These are phyloP conservation scores for Apophysomyces trapeziformis DNA, from an alignment of 371 early-diverging fungal genomes.

Conservation along the genomic window DNA sequence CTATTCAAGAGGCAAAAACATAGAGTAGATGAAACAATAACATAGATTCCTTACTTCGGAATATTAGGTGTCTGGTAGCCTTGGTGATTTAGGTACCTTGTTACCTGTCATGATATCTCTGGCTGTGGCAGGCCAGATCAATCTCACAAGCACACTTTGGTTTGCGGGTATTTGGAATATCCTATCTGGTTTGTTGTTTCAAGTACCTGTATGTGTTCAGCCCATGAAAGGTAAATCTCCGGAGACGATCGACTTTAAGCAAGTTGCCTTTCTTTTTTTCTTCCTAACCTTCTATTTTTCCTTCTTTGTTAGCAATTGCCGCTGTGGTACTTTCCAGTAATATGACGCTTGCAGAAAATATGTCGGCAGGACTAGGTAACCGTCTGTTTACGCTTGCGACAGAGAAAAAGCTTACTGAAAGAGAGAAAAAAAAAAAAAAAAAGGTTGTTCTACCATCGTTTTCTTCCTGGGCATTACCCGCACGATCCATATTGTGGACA, in stretches of 20 bases:
- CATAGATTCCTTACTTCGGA: not conserved
- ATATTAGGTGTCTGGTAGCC: conserved; percentile 68
- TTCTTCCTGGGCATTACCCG: conserved; percentile 75
- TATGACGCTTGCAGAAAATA: conserved; percentile 72
- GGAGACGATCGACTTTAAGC: not conserved
- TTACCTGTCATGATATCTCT: conserved; percentile 88
- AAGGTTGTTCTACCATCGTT: conserved; percentile 52
- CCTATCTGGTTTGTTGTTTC: conserved; percentile 73
- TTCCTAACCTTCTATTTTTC: no score
- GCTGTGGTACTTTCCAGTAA: conserved; percentile 78
- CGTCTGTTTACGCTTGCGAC: not conserved
- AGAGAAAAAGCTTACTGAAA: not conserved
- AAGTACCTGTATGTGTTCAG: conserved; percentile 87
- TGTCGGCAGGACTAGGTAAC: conserved; percentile 71
- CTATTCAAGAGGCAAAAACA: conserved; percentile 40
- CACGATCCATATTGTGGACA: conserved; percentile 71
- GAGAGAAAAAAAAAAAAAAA: conserved; percentile 3
- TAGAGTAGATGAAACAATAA: not conserved
- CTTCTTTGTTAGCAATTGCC: conserved; percentile 68
- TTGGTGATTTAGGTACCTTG: conserved; percentile 88
- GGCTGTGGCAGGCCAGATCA: conserved; percentile 73
- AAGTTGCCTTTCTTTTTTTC: conserved; percentile 7
- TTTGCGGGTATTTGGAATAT: conserved; percentile 93
- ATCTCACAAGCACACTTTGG: conserved; percentile 80
- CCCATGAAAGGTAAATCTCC: conserved; percentile 77